phyloP scores from a whole-genome alignment of 305 asterid species.

The Andrographis paniculata region DNA sequence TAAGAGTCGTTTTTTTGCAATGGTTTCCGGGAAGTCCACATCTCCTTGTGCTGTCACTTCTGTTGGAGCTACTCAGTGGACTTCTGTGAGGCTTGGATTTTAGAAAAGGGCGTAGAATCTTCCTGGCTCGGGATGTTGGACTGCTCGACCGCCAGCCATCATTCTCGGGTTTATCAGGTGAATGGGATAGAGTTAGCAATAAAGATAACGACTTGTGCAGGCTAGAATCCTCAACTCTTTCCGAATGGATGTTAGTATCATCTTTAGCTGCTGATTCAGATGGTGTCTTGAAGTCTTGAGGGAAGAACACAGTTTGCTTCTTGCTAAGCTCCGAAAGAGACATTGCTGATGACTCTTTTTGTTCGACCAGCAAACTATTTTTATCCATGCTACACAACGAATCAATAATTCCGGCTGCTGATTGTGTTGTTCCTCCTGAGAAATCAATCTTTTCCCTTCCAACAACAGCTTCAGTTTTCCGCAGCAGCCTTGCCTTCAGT shows the following conservation, averaged over 20 bases:
- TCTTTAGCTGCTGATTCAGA: too few species aligned
- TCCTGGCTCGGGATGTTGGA: background rate
- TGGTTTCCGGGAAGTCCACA: too few species aligned
- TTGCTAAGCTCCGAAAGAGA: slow-evolving; percentile 32
- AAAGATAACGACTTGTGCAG: background rate
- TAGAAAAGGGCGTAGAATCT: slow-evolving; percentile 20
- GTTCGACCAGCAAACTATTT: slow-evolving; percentile 31
- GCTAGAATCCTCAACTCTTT: background rate
- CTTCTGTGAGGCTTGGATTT: slow-evolving; percentile 54
- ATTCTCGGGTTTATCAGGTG: background rate
- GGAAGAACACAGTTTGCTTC: too few species aligned
- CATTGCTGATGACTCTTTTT: slow-evolving; percentile 27
- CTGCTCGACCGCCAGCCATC: background rate
- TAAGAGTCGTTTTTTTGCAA: too few species aligned
- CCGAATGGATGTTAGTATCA: too few species aligned
- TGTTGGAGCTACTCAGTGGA: slow-evolving; percentile 31
- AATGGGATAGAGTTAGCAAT: background rate
- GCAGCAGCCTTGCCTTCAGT: slow-evolving; percentile 28
- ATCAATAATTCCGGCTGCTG: slow-evolving; percentile 52
- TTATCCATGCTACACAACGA: slow-evolving; percentile 63
- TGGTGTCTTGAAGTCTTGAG: too few species aligned
- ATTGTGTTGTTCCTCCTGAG: slow-evolving; percentile 32
- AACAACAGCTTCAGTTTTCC: slow-evolving; percentile 19
- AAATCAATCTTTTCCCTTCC: slow-evolving; percentile 72
- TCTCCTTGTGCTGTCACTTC: too few species aligned